A percentile compares a stretch with the other conserved stretches of the same genome.
Conservation (phyloP, 768 basidiomycete species). For the Collybiopsis confluens region DNA sequence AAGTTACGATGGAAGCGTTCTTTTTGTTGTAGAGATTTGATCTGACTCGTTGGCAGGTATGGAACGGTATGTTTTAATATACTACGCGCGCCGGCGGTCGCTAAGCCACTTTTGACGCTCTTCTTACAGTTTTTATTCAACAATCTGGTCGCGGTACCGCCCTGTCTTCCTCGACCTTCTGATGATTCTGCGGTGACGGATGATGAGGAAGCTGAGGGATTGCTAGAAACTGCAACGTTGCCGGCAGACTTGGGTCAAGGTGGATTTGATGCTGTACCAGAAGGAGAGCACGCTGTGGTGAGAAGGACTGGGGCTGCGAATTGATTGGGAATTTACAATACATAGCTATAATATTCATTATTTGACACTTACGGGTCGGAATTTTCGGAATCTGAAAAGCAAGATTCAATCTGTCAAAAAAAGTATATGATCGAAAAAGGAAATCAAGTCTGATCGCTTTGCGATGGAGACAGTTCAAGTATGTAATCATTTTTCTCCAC, state of each 20-base stretch:
- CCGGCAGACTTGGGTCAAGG: conserved; percentile 79
- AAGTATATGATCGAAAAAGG: too few relatives aligned
- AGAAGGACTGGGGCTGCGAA: neutral
- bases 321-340: too few relatives aligned
- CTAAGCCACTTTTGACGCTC: conserved; percentile 4
- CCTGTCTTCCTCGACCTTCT: conserved; percentile 54
- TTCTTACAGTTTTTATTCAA: conserved; percentile 81
- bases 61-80: conserved; percentile 82
- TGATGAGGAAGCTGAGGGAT: conserved; percentile 53
- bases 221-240: conserved; percentile 76
- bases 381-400: too few relatives aligned
- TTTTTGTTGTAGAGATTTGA: neutral
- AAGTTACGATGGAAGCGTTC: conserved; percentile 29
- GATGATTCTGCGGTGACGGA: conserved; percentile 34
- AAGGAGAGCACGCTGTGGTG: conserved; percentile 1
- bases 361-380: too few relatives aligned
- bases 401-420: too few relatives aligned
- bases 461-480: too few relatives aligned
- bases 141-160: conserved; percentile 64
- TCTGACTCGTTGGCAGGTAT: conserved; percentile 45
- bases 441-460: too few relatives aligned
- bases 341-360: too few relatives aligned
- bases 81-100: neutral
- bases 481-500: too few relatives aligned
- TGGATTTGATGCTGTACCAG: conserved; percentile 79